Evolutionary conservation across 169 alveolate genomes (phyloP).

Genomic region (Cryptosporidium bovis): DNA sequence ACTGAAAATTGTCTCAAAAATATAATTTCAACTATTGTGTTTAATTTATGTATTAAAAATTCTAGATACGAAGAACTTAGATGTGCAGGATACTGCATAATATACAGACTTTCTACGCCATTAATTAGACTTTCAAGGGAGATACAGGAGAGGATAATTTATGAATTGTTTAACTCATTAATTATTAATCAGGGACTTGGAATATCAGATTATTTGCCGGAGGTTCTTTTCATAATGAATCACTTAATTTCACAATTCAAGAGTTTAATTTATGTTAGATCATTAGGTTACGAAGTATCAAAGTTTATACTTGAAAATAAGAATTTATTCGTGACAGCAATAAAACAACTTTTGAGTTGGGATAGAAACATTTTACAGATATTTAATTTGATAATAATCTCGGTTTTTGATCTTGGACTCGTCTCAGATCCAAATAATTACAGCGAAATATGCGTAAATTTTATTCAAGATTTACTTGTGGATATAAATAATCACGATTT

Average conservation of each 20-base stretch:
- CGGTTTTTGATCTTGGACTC: constrained; percentile 26
- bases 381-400: constrained; percentile 17
- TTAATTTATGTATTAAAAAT: constrained; percentile 36
- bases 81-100: constrained; percentile 69
- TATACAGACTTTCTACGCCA: constrained; percentile 35
- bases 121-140: constrained; percentile 27
- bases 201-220: constrained; percentile 10
- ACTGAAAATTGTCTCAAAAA: constrained; percentile 1
- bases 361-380: constrained; percentile 35
- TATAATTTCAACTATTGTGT: constrained; percentile 40
- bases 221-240: constrained; percentile 32
- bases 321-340: not conserved
- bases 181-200: not conserved
- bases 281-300: constrained; percentile 6
- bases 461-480: constrained; percentile 2
- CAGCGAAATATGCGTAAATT: not conserved
- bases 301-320: constrained; percentile 1
- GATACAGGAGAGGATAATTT: constrained; percentile 18
- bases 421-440: not conserved
- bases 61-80: constrained; percentile 63
- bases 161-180: constrained; percentile 22
- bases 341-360: constrained; percentile 32
- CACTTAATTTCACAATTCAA: constrained; percentile 15
- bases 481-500: not conserved
- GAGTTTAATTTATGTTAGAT: not conserved